Evolutionary conservation across 331 rosid species (phyloP).

Genomic region (Erythrophleum ivorense): DNA sequence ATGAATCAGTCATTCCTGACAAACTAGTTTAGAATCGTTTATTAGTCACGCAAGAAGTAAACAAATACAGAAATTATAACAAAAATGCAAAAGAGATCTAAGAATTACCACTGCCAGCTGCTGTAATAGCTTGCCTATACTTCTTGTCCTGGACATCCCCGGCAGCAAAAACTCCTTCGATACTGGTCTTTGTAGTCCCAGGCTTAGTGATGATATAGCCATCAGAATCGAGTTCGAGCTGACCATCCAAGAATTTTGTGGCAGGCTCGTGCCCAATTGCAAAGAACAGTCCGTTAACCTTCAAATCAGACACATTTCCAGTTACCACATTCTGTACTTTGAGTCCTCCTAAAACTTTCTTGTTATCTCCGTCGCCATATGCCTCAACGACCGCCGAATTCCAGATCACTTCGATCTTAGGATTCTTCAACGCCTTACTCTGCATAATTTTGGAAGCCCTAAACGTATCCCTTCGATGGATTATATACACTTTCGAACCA

Average conservation of each 20-base stretch:
- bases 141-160: conserved; percentile 96
- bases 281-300: conserved; percentile 78
- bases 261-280: conserved; percentile 95
- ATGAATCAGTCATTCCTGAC: background rate
- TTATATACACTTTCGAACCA: conserved; percentile 78
- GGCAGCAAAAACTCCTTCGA: conserved; percentile 83
- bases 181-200: conserved; percentile 74
- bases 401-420: conserved; percentile 74
- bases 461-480: conserved; percentile 76
- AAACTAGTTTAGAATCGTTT: background rate
- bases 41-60: background rate
- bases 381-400: conserved; percentile 73
- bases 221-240: conserved; percentile 68
- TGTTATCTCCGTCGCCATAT: conserved; percentile 47
- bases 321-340: conserved; percentile 66
- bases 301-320: conserved; percentile 63
- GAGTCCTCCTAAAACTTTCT: conserved; percentile 64
- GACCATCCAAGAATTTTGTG: conserved; percentile 80
- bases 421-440: conserved; percentile 62
- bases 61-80: background rate
- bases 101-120: conserved; percentile 76
- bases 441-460: conserved; percentile 93
- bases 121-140: conserved; percentile 90
- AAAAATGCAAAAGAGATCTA: background rate
- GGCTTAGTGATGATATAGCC: conserved; percentile 73